A percentile compares a stretch with the other conserved stretches of the same genome.
phyloP scores from a whole-genome alignment of 352 stramenopile species.

The Globisporangium heterothallicum region DNA sequence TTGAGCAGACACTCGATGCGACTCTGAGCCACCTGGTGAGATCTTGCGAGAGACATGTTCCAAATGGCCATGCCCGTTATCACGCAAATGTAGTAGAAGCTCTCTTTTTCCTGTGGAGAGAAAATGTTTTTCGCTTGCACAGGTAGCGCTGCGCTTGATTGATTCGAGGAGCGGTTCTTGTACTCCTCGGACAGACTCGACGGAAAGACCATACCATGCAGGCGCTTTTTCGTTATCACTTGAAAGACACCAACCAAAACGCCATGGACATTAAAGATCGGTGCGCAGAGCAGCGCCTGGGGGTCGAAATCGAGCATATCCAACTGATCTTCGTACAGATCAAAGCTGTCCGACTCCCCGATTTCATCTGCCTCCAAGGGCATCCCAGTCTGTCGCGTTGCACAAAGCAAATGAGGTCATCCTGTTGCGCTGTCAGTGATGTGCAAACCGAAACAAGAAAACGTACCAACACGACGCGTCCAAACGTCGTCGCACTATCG shows the following conservation, averaged over 20 bases:
- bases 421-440: neutral
- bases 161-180: neutral
- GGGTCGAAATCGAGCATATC: conserved; percentile 62
- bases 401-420: neutral
- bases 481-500: conserved; percentile 60
- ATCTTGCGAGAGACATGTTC: conserved; percentile 29
- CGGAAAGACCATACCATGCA: conserved; percentile 7
- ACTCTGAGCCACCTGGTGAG: conserved; percentile 24
- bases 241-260: conserved; percentile 57
- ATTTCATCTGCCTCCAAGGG: conserved; percentile 48
- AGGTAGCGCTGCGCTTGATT: conserved; percentile 2
- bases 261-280: conserved; percentile 63
- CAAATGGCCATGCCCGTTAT: conserved; percentile 35
- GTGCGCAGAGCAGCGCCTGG: conserved; percentile 43
- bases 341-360: conserved; percentile 39
- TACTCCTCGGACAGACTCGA: neutral
- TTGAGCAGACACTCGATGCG: conserved; percentile 34
- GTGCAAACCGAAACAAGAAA: neutral
- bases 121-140: conserved; percentile 21
- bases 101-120: conserved; percentile 27
- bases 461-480: conserved; percentile 56
- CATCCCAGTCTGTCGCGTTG: conserved; percentile 55
- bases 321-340: conserved; percentile 64
- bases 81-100: conserved; percentile 33
- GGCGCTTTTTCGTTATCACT: conserved; percentile 41